phyloP scores from a whole-genome alignment of 768 basidiomycete species.

The Boletus tomentosulus region DNA sequence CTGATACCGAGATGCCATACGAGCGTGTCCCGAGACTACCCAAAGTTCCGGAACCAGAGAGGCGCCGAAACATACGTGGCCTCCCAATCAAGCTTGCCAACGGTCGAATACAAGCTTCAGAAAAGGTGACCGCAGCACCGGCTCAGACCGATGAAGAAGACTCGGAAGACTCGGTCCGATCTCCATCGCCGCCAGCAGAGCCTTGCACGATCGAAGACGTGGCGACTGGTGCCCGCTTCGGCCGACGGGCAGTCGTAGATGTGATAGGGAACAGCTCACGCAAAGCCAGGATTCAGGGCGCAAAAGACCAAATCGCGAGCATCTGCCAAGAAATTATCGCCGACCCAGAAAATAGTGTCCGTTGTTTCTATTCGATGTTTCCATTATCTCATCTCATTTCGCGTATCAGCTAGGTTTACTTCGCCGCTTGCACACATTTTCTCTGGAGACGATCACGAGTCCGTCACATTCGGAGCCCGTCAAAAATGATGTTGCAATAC shows the following conservation, averaged over 20 bases:
- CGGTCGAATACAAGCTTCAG: constrained; percentile 67
- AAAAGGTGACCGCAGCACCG: constrained; percentile 26
- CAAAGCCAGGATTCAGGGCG: constrained; percentile 61
- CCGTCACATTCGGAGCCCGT: constrained; percentile 67
- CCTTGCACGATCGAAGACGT: constrained; percentile 56
- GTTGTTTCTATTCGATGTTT: constrained; percentile 26
- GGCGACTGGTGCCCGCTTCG: constrained; percentile 81
- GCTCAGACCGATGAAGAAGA: constrained; percentile 26
- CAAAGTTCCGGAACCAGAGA: constrained; percentile 41
- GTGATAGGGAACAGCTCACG: constrained; percentile 66
- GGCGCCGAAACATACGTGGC: constrained; percentile 51
- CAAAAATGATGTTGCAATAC: constrained; percentile 73
- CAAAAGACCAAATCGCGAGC: constrained; percentile 91
- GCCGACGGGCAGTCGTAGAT: constrained; percentile 74
- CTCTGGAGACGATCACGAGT: constrained; percentile 69
- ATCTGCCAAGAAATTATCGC: constrained; percentile 92
- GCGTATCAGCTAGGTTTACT: constrained; percentile 73
- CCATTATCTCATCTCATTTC: constrained; percentile 10
- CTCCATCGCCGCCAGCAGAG: constrained; percentile 24
- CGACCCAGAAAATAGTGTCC: constrained; percentile 92
- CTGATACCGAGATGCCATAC: constrained; percentile 73
- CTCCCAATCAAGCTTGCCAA: constrained; percentile 85
- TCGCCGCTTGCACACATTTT: constrained; percentile 84
- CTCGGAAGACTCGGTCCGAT: constrained; percentile 35
- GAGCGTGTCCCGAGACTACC: constrained; percentile 58